Percentiles rank a stretch among this genome's conserved stretches.
Evolutionary conservation across 495 filamentous ascomycete species (phyloP).

Genomic region (Lophiotrema nucula): DNA sequence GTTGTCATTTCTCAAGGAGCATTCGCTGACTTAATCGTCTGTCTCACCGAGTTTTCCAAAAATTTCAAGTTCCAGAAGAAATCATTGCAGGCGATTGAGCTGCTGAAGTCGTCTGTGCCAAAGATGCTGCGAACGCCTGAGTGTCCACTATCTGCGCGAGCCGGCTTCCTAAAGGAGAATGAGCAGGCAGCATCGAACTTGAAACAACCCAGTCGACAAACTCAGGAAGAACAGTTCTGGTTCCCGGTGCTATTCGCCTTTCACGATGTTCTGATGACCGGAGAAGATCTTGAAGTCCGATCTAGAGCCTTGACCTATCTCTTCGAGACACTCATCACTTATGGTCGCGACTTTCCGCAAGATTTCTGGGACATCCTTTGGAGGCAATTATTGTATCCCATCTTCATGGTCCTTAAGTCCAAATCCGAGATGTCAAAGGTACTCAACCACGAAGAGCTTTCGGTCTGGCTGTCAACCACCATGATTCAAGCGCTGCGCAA

Average conservation of each 20-base stretch:
- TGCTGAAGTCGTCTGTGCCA: conserved; percentile 82
- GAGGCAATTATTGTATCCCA: conserved; percentile 93
- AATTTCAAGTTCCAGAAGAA: conserved; percentile 98
- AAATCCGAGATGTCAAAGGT: conserved; percentile 94
- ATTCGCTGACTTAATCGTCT: conserved; percentile 94
- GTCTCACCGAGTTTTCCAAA: conserved; percentile 96
- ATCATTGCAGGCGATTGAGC: conserved; percentile 93
- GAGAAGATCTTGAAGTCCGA: conserved; percentile 95
- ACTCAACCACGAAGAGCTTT: conserved; percentile 89
- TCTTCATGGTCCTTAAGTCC: conserved; percentile 96
- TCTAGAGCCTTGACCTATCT: conserved; percentile 89
- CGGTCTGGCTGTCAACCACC: conserved; percentile 98
- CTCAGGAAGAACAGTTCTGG: conserved; percentile 96
- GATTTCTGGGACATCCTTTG: conserved; percentile 99
- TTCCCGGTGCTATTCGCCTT: conserved; percentile 97
- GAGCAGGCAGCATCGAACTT: conserved; percentile 47
- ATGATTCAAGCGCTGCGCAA: conserved; percentile 98
- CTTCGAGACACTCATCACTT: conserved; percentile 85
- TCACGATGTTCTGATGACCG: conserved; percentile 98
- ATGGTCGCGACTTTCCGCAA: conserved; percentile 86
- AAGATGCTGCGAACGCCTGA: conserved; percentile 96
- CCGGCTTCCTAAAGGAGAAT: conserved; percentile 37
- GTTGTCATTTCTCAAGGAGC: conserved; percentile 95
- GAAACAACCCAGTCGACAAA: conserved; percentile 59
- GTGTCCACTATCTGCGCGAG: conserved; percentile 75